Conservation (phyloP, 2,329 filamentous ascomycete species). For the Stenocarpella maydis region DNA sequence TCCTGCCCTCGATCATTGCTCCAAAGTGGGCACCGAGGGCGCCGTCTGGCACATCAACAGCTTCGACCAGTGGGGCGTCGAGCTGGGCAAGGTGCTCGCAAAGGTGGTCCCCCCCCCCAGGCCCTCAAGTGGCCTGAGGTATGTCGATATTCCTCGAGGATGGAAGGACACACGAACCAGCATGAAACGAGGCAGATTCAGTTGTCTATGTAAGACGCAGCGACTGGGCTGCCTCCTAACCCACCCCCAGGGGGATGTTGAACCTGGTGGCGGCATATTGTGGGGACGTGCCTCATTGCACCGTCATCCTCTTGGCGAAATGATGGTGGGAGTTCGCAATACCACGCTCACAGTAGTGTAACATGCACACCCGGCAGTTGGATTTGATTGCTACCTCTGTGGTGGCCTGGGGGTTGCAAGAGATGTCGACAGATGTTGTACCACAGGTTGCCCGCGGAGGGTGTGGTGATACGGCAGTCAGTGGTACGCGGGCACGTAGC, state of each 20-base stretch:
- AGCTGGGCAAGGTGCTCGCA: conserved; percentile 94
- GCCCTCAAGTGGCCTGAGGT: not conserved
- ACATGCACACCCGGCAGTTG: conserved; percentile 1
- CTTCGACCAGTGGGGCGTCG: conserved; percentile 99
- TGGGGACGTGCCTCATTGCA: not conserved
- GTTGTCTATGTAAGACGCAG: not conserved
- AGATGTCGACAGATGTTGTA: not conserved
- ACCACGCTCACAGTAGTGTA: not conserved
- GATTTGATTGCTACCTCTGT: not conserved
- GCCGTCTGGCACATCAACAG: conserved; percentile 99
- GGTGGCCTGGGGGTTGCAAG: not conserved
- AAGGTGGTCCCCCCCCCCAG: no score
- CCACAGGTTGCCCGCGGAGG: not conserved
- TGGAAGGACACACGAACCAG: not conserved
- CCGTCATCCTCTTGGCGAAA: not conserved
- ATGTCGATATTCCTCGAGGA: not conserved
- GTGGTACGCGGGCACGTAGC: not conserved
- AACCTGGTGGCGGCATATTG: not conserved
- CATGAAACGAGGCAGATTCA: not conserved
- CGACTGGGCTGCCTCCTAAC: not conserved
- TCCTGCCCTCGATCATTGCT: not conserved
- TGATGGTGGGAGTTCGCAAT: not conserved
- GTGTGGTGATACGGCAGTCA: not conserved
- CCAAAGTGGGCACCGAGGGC: conserved; percentile 73
- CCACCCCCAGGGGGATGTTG: not conserved